Percentiles rank a stretch among this genome's conserved stretches.
Evolutionary conservation across 2,329 filamentous ascomycete genomes (phyloP).

Genomic region (Xylaria hypoxylon): DNA sequence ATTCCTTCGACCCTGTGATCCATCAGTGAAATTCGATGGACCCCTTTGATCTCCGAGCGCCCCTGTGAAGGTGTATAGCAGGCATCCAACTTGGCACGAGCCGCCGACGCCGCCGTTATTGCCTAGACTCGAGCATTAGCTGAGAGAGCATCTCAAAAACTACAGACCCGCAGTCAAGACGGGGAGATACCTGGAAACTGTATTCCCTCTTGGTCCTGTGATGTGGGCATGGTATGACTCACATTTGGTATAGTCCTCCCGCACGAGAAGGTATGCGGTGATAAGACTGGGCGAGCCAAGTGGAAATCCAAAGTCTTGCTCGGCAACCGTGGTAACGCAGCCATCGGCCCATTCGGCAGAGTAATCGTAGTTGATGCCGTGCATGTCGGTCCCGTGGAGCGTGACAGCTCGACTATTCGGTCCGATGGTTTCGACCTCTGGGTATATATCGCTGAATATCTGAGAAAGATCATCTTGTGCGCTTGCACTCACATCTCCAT

Average conservation of each 20-base stretch:
- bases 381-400: conserved; percentile 21
- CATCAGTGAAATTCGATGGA: too few species aligned
- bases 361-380: conserved; percentile 41
- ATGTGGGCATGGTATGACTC: conserved; percentile 21
- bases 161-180: background rate
- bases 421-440: conserved; percentile 4
- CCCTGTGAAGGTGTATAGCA: conserved; percentile 29
- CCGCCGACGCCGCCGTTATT: conserved; percentile 36
- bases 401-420: conserved; percentile 5
- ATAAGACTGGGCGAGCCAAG: conserved; percentile 35
- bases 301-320: conserved; percentile 39
- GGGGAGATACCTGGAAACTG: background rate
- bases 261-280: conserved; percentile 40
- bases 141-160: too few species aligned
- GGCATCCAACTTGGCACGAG: conserved; percentile 27
- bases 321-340: conserved; percentile 38
- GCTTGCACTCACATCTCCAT: conserved; percentile 31
- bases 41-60: conserved; percentile 9
- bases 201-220: background rate
- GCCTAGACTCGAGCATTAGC: conserved; percentile 19
- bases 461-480: conserved; percentile 27
- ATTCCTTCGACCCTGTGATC: too few species aligned
- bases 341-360: conserved; percentile 36
- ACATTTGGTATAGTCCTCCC: conserved; percentile 45
- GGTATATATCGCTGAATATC: conserved; percentile 20